Percentiles rank a stretch among this genome's conserved stretches.
Conservation (phyloP, 2,329 filamentous ascomycete genomes). For the Westerdykella aurantiaca region DNA sequence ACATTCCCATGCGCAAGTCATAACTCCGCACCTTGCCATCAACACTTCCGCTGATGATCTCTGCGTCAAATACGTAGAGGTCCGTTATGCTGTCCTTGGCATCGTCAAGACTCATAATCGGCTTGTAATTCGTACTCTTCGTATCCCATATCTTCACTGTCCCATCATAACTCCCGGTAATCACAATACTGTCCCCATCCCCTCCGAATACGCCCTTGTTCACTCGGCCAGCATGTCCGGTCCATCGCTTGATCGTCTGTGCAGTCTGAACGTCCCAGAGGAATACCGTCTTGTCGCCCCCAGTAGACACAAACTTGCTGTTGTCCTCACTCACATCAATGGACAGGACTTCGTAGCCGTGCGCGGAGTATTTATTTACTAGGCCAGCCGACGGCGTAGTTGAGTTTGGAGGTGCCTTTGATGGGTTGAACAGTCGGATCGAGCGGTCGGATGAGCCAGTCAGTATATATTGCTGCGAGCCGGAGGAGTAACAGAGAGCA, state of each 20-base stretch:
- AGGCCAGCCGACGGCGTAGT: slow-evolving; percentile 44
- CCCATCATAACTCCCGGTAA: slow-evolving; percentile 68
- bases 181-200: slow-evolving; percentile 64
- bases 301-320: slow-evolving; percentile 75
- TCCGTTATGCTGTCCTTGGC: slow-evolving; percentile 62
- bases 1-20: slow-evolving; percentile 71
- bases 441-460: slow-evolving; percentile 80
- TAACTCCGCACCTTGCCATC: slow-evolving; percentile 79
- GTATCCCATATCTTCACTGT: slow-evolving; percentile 63
- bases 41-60: slow-evolving; percentile 70
- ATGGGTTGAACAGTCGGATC: slow-evolving; percentile 80
- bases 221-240: slow-evolving; percentile 65
- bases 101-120: slow-evolving; percentile 67
- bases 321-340: slow-evolving; percentile 70
- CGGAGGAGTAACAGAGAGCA: slow-evolving; percentile 47
- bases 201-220: slow-evolving; percentile 78
- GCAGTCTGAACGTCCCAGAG: slow-evolving; percentile 89
- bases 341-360: slow-evolving; percentile 87
- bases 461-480: slow-evolving; percentile 56
- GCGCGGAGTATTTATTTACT: slow-evolving; percentile 82
- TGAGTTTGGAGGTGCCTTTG: slow-evolving; percentile 41
- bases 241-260: slow-evolving; percentile 68
- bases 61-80: slow-evolving; percentile 39
- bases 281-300: slow-evolving; percentile 86
- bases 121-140: slow-evolving; percentile 44